phyloP scores from a whole-genome alignment of 768 basidiomycete genomes.

The Russula virescens region DNA sequence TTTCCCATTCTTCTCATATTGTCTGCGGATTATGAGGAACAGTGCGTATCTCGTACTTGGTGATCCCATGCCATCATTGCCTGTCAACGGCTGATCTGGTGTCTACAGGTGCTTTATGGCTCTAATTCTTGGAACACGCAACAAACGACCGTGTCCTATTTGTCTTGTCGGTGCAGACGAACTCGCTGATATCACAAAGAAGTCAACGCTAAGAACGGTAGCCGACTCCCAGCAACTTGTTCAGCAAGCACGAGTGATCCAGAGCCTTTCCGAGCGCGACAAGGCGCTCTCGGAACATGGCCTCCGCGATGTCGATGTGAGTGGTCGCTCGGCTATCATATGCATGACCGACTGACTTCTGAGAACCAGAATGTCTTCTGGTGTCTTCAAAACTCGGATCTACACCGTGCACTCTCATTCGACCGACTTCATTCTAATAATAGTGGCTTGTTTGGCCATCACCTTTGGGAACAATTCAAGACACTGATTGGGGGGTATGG shows the following conservation, averaged over 20 bases:
- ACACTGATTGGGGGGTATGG: not conserved
- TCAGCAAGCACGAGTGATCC: not conserved
- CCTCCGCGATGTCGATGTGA: not conserved
- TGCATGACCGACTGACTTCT: not conserved
- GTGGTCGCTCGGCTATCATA: not conserved
- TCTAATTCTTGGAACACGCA: not conserved
- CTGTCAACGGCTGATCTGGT: not conserved
- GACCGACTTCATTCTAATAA: not conserved
- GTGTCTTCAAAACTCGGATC: not conserved
- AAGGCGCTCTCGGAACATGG: not conserved
- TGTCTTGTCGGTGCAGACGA: not conserved
- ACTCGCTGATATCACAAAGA: not conserved
- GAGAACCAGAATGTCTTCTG: conserved; percentile 4
- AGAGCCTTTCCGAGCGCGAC: not conserved
- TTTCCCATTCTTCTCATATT: conserved; percentile 27
- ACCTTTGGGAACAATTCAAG: not conserved
- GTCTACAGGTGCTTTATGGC: not conserved
- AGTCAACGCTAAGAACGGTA: not conserved
- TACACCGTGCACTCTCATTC: not conserved
- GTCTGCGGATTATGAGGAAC: conserved; percentile 30
- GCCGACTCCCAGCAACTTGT: not conserved
- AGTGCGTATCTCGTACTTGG: conserved; percentile 15
- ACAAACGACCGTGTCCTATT: not conserved
- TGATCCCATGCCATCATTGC: not conserved
- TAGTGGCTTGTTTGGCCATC: not conserved